A percentile compares a stretch with the other conserved stretches of the same genome.
Evolutionary conservation across 495 filamentous ascomycete species (phyloP).

Genomic region (Cercophora sp.): DNA sequence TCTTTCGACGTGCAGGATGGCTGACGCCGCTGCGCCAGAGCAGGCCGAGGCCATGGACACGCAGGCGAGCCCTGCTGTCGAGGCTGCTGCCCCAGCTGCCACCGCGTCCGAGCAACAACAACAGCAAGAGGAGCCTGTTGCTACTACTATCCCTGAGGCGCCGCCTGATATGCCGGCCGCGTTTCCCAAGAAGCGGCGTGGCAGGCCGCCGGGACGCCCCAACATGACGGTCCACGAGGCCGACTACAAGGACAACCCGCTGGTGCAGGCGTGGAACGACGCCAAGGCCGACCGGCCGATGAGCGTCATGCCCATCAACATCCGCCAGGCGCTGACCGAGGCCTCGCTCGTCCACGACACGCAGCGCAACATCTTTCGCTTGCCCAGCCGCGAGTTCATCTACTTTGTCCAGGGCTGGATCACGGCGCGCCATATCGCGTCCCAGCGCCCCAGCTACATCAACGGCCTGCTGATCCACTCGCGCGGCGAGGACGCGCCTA

Average conservation of each 20-base stretch:
- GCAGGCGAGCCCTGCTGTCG: slow-evolving; percentile 1
- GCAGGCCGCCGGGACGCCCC: slow-evolving; percentile 31
- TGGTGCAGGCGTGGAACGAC: slow-evolving; percentile 29
- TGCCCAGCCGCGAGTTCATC: slow-evolving; percentile 28
- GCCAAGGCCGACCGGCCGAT: slow-evolving; percentile 23
- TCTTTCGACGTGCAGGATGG: background rate
- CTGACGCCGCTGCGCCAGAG: background rate
- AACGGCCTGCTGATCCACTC: slow-evolving; percentile 35
- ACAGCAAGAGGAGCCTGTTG: too few relatives aligned
- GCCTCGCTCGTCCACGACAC: slow-evolving; percentile 27
- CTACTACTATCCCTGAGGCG: too few relatives aligned
- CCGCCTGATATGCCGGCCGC: slow-evolving; percentile 18
- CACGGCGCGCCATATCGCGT: slow-evolving; percentile 32
- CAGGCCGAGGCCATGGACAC: slow-evolving; percentile 3
- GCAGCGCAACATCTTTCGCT: slow-evolving; percentile 25
- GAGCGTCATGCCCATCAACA: slow-evolving; percentile 18
- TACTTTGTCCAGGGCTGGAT: slow-evolving; percentile 35
- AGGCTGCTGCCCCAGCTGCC: background rate
- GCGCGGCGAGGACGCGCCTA: slow-evolving; percentile 24
- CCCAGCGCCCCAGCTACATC: slow-evolving; percentile 33
- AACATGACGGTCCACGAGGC: slow-evolving; percentile 28
- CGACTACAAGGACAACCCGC: slow-evolving; percentile 25
- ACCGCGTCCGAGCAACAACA: background rate
- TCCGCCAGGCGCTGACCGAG: slow-evolving; percentile 27
- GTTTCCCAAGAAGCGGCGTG: slow-evolving; percentile 31